phyloP scores from a whole-genome alignment of 2,329 filamentous ascomycete genomes.

The Aspergillus sp. region DNA sequence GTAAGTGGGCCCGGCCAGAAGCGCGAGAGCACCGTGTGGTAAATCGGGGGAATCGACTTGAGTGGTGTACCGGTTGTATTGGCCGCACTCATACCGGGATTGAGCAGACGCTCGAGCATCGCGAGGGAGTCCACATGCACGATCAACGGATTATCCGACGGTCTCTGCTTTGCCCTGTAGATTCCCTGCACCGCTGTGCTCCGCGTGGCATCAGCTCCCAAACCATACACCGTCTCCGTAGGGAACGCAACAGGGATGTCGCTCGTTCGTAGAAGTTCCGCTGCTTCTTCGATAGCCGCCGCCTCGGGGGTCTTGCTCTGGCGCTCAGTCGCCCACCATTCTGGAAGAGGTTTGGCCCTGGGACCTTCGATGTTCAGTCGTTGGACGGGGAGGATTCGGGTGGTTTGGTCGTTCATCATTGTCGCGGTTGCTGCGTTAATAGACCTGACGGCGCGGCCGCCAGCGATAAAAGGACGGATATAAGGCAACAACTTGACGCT shows the following conservation, averaged over 20 bases:
- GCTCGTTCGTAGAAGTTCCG: conserved; percentile 56
- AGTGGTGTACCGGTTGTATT: conserved; percentile 24
- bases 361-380: conserved; percentile 30
- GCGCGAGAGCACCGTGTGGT: conserved; percentile 65
- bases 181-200: conserved; percentile 82
- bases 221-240: conserved; percentile 93
- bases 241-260: conserved; percentile 85
- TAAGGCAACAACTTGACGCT: conserved; percentile 21
- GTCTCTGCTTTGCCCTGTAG: conserved; percentile 81
- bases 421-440: conserved; percentile 12
- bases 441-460: conserved; percentile 22
- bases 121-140: conserved; percentile 77
- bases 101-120: conserved; percentile 63
- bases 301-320: conserved; percentile 39
- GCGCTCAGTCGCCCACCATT: conserved; percentile 35
- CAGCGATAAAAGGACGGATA: conserved; percentile 20
- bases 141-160: conserved; percentile 91
- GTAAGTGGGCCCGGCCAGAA: conserved; percentile 97
- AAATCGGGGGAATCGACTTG: conserved; percentile 61
- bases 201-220: conserved; percentile 91
- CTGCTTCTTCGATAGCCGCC: conserved; percentile 56
- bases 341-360: conserved; percentile 25
- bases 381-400: conserved; percentile 33
- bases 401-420: conserved; percentile 17
- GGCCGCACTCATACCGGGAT: conserved; percentile 22